phyloP scores from a whole-genome alignment of 495 filamentous ascomycete species.

The Aspergillus incahuasiensis region DNA sequence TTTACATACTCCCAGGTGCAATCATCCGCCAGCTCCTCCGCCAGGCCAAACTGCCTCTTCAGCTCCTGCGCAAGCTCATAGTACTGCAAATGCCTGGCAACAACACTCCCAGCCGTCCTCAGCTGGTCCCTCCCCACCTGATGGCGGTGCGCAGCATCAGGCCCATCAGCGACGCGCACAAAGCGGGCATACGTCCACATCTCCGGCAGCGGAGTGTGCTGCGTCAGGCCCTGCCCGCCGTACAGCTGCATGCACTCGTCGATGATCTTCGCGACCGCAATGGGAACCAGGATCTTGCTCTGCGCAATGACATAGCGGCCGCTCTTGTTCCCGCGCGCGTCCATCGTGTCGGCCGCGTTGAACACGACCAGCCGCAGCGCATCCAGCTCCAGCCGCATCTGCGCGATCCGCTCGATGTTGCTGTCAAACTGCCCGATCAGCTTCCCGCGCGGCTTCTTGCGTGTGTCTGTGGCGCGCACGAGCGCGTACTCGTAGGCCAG shows the following conservation, averaged over 20 bases:
- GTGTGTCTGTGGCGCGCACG: conserved; percentile 1
- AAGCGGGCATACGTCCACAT: conserved; percentile 5
- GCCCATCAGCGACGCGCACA: conserved; percentile 9
- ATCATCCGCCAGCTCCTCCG: conserved; percentile 3
- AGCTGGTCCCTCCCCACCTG: conserved; percentile 4
- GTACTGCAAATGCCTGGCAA: background rate
- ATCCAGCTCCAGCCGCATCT: conserved; percentile 10
- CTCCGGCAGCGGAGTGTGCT: conserved; percentile 12
- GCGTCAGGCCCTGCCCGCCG: conserved; percentile 5
- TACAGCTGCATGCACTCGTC: conserved; percentile 7
- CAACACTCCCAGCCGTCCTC: background rate
- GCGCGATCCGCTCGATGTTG: conserved; percentile 10
- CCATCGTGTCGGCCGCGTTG: conserved; percentile 10
- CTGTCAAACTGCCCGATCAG: background rate
- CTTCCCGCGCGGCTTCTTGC: conserved; percentile 5
- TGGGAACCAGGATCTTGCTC: conserved; percentile 11
- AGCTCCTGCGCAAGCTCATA: conserved; percentile 1
- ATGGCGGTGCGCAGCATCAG: conserved; percentile 9
- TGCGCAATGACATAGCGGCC: conserved; percentile 6
- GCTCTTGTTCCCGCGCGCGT: background rate
- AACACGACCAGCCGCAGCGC: conserved; percentile 6
- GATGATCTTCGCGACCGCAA: background rate
- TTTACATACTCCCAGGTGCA: conserved; percentile 7
- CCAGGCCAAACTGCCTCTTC: conserved; percentile 5
- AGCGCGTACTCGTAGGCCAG: conserved; percentile 5